Conservation (phyloP, 495 filamentous ascomycete genomes). For the Neurospora pannonica region DNA sequence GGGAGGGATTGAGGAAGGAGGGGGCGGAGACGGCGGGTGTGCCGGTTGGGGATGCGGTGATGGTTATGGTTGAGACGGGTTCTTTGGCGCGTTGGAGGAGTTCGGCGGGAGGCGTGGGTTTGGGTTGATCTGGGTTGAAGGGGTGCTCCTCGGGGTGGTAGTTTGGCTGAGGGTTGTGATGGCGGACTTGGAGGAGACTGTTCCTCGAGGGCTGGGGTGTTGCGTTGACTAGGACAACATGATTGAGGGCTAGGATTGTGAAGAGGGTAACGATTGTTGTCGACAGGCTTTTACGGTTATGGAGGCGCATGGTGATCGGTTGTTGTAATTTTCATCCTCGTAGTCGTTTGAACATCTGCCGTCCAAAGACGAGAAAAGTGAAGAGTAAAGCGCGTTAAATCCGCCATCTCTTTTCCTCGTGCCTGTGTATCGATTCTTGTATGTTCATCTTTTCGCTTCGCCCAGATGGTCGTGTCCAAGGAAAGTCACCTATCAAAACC, state of each 20-base stretch:
- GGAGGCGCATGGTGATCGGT: not conserved
- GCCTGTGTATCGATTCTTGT: not conserved
- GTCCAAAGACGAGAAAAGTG: not conserved
- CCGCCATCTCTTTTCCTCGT: not conserved
- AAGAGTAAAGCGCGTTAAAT: not conserved
- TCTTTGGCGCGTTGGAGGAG: not conserved
- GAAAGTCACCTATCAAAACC: not conserved
- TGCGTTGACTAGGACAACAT: not conserved
- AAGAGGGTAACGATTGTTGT: not conserved
- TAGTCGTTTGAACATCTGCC: not conserved
- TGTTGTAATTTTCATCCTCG: not conserved
- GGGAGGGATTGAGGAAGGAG: slow-evolving; percentile 34
- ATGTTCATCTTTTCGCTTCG: not conserved
- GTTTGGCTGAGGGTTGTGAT: not conserved
- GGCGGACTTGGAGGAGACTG: not conserved
- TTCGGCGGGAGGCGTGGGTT: not conserved
- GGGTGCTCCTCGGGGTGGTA: too few relatives aligned
- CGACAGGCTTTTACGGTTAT: not conserved
- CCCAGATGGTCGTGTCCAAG: not conserved
- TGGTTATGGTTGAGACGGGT: slow-evolving; percentile 6
- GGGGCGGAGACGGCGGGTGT: slow-evolving; percentile 22
- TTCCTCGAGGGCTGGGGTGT: not conserved
- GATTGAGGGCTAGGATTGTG: not conserved
- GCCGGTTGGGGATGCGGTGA: slow-evolving; percentile 18
- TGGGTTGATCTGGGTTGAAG: not conserved